phyloP scores from a whole-genome alignment of 768 basidiomycete species.

The Crepidotus variabilis region DNA sequence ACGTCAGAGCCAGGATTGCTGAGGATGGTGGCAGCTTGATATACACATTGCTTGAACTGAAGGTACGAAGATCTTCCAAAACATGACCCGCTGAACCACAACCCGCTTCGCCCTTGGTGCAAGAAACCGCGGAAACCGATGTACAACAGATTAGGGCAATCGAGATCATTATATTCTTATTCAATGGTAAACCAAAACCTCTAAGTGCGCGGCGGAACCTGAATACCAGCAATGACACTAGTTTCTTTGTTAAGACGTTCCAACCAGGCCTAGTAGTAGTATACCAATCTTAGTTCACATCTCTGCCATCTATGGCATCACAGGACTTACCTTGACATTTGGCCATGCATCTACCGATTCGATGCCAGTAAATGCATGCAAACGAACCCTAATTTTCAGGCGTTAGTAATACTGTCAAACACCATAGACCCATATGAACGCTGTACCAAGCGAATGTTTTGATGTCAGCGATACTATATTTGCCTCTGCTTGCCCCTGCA shows the following conservation, averaged over 20 bases:
- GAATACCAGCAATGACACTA: conserved; percentile 12
- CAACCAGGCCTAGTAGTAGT: conserved; percentile 20
- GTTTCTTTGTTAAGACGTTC: conserved; percentile 13
- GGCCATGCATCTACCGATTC: conserved; percentile 63
- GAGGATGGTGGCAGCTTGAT: too few relatives aligned
- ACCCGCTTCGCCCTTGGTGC: too few relatives aligned
- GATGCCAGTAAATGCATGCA: conserved; percentile 44
- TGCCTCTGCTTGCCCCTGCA: conserved; percentile 69
- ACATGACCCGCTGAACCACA: too few relatives aligned
- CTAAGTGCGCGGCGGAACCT: too few relatives aligned
- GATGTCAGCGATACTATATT: conserved; percentile 68
- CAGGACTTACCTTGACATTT: conserved; percentile 43
- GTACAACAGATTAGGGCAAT: too few relatives aligned
- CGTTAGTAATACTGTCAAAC: neutral
- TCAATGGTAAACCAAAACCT: too few relatives aligned
- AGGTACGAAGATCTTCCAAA: too few relatives aligned
- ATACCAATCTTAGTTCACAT: neutral
- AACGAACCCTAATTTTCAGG: conserved; percentile 44
- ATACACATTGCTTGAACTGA: too few relatives aligned
- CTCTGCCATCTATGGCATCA: neutral
- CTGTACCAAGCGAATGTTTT: conserved; percentile 63
- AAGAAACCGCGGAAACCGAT: too few relatives aligned
- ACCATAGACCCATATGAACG: too few relatives aligned
- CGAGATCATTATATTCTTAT: too few relatives aligned
- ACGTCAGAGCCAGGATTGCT: too few relatives aligned